A percentile compares a stretch with the other conserved stretches of the same genome.
Conservation (phyloP, 2,329 filamentous ascomycete species). For the Xylariaceae sp. region DNA sequence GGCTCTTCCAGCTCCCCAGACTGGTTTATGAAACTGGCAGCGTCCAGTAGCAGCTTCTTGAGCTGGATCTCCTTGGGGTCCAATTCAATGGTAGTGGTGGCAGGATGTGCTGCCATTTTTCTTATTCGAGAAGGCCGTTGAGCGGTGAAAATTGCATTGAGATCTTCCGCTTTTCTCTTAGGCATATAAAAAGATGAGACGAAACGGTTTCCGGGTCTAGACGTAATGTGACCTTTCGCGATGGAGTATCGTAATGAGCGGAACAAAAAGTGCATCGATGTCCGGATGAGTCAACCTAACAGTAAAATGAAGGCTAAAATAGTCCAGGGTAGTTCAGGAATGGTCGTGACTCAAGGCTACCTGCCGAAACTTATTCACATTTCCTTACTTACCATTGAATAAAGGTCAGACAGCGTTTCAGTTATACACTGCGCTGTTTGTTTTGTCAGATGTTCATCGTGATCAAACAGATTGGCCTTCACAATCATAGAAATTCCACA, state of each 20-base stretch:
- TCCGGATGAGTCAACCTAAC: conserved; percentile 16
- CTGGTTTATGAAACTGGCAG: conserved; percentile 69
- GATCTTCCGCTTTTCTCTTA: conserved; percentile 33
- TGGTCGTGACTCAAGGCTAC: background rate
- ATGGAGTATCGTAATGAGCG: background rate
- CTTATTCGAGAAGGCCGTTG: conserved; percentile 28
- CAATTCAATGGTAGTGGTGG: conserved; percentile 51
- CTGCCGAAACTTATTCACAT: background rate
- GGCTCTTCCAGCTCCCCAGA: conserved; percentile 53
- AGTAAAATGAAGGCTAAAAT: background rate
- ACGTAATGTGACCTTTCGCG: background rate
- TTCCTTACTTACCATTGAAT: background rate
- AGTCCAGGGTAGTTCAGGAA: background rate
- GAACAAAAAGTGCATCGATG: conserved; percentile 14
- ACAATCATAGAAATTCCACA: background rate
- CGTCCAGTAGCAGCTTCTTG: conserved; percentile 76
- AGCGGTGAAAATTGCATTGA: conserved; percentile 20
- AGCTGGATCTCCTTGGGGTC: conserved; percentile 73
- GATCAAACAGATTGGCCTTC: too few relatives aligned
- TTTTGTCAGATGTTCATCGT: background rate
- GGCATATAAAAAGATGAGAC: conserved; percentile 28
- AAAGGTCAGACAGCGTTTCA: background rate
- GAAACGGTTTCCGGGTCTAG: background rate
- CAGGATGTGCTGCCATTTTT: conserved; percentile 35
- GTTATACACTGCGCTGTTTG: background rate